Base-by-base conservation (phyloP, 73 alveolate species). In the Paraurostyla sp. region DNA sequence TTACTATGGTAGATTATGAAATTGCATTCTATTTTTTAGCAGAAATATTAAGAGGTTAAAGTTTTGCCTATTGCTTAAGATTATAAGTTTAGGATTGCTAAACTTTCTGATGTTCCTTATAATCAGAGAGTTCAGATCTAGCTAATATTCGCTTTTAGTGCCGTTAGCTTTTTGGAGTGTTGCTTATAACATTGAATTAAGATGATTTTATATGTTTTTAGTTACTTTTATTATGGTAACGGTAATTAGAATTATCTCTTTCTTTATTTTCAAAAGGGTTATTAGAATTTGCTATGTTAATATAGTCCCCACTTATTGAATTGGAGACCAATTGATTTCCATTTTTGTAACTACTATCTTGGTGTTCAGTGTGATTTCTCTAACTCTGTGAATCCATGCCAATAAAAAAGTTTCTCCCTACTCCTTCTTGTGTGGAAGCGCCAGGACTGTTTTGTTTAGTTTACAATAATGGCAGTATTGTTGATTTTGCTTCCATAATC, bases 401-500 rank as follows among this genome's bases (percentile, higher is more conserved):
- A 16, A 43, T 9, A 32, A 35, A 2, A n/a, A 41, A 43, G 22
- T 69, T 69, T 38, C 84, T 69, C 6, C 62, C 84, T 11, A n/a
- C 22, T 2, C 4, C 36, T 7, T 43, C 62, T 33, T 16, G 16
- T 32, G 32, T 25, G 3, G 40, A 38, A 15, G 20, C 42, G 3
- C 65, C 36, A 13, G 84, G 62, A 69, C 62, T 69, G 42, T 69
- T 69, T 38, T 69, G 18, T 69, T 43, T 69, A 22, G 84, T 69
- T 13, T 69, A 38, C 15, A 69, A 16, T 11, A 41, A 25, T 33
- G 84, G 84, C 36, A 69, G 23, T 4, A 69, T 38, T 2, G 84
- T 41, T 15, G 84, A 69, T 23, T 46, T 69, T 7, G 84, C 84
- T 25, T 69, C 84, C 38, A 41, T 38, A 2, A 41, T 43, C 62